Percentiles rank a stretch among this genome's conserved stretches.
Conservation (phyloP, 73 alveolate genomes). For the Effrenium voratum region DNA sequence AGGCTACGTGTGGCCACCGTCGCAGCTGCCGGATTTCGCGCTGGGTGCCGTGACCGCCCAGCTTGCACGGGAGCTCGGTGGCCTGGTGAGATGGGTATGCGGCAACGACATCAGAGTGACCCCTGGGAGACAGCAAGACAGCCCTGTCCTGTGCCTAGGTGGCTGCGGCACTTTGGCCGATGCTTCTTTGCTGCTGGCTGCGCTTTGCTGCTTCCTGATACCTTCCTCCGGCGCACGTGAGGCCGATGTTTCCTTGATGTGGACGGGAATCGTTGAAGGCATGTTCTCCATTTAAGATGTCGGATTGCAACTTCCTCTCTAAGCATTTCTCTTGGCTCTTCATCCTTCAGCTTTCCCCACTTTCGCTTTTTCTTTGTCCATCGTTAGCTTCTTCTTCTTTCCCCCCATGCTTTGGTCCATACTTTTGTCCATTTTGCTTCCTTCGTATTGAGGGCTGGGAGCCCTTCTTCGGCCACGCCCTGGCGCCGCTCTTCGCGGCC, state of each 20-base stretch:
- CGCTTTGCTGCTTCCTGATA: conserved; percentile 47
- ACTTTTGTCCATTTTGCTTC: neutral
- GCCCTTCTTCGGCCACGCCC: conserved; percentile 75
- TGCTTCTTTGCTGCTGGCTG: neutral
- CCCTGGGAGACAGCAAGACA: no score
- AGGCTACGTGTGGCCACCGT: conserved; percentile 87
- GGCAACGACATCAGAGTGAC: no score
- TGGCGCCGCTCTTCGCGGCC: conserved; percentile 31
- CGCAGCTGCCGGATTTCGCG: conserved; percentile 66
- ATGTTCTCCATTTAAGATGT: neutral
- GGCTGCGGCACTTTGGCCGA: conserved; percentile 37
- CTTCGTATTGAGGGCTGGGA: conserved; percentile 53
- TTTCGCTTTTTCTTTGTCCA: neutral
- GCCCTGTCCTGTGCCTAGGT: no score
- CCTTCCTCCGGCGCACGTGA: conserved; percentile 60
- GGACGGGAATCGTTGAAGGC: no score
- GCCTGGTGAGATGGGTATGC: no score
- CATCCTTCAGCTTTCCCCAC: neutral
- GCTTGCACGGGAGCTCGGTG: conserved; percentile 27
- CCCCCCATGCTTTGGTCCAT: neutral
- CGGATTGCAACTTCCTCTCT: neutral
- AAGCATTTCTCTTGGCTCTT: neutral
- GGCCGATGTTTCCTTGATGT: neutral
- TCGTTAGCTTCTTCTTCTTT: neutral
- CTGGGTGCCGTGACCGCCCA: conserved; percentile 62